A percentile compares a stretch with the other conserved stretches of the same genome.
Conservation (phyloP, 1,284 basidiomycete species). For the Cutaneotrichosporon cavernicola region DNA sequence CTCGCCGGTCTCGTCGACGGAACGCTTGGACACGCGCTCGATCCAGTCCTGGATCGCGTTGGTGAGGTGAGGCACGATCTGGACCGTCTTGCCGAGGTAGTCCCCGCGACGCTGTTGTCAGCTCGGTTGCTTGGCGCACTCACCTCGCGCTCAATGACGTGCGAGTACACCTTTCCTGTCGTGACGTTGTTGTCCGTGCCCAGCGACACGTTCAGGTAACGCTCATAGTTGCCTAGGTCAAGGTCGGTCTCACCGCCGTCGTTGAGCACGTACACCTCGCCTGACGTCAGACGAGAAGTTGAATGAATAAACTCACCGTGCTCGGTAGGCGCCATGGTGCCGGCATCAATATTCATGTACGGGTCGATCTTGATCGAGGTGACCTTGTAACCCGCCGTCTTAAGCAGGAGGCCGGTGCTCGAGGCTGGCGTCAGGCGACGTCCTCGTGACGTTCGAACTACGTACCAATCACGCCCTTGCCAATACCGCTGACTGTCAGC, state of each 20-base stretch:
- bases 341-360: constrained; percentile 99
- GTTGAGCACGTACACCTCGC: constrained; percentile 97
- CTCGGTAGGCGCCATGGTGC: constrained; percentile 98
- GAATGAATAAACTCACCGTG: constrained; percentile 66
- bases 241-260: constrained; percentile 98
- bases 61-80: constrained; percentile 97
- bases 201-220: constrained; percentile 92
- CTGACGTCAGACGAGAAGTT: constrained; percentile 53
- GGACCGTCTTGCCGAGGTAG: constrained; percentile 95
- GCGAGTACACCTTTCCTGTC: constrained; percentile 94
- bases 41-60: constrained; percentile 99
- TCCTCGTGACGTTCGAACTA: constrained; percentile 10
- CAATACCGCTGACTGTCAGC: constrained; percentile 68
- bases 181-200: constrained; percentile 97
- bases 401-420: constrained; percentile 92
- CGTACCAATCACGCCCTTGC: constrained; percentile 91
- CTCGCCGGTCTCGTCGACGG: constrained; percentile 90
- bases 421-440: constrained; percentile 63
- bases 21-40: constrained; percentile 86
- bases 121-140: constrained; percentile 42
- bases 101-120: constrained; percentile 72
- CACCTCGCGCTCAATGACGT: constrained; percentile 93
- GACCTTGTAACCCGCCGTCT: constrained; percentile 92
- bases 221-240: constrained; percentile 97
- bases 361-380: constrained; percentile 99